Conservation (phyloP, 2,329 filamentous ascomycete species). For the Aspergillus intermedius region DNA sequence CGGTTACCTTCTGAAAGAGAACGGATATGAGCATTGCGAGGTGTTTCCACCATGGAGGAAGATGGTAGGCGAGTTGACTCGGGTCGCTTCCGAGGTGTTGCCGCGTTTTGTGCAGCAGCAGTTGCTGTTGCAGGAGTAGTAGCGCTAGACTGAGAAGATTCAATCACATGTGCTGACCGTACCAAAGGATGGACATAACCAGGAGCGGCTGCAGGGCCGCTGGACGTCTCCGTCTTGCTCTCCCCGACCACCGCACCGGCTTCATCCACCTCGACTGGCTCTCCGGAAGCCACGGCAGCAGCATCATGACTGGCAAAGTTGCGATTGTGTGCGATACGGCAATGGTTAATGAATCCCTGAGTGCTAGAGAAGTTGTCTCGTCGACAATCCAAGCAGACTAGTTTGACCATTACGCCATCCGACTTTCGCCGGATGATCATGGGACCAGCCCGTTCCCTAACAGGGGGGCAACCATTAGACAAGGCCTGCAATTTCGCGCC, state of each 20-base stretch:
- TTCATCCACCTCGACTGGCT: slow-evolving; percentile 68
- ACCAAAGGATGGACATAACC: slow-evolving; percentile 60
- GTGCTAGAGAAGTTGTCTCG: slow-evolving; percentile 91
- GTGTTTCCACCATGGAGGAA: slow-evolving; percentile 20
- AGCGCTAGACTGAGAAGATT: slow-evolving; percentile 5
- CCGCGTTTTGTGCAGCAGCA: slow-evolving; percentile 9
- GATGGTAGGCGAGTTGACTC: slow-evolving; percentile 5
- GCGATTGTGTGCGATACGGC: slow-evolving; percentile 86
- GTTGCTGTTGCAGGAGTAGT: slow-evolving; percentile 4
- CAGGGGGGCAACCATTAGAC: slow-evolving; percentile 62
- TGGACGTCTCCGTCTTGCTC: slow-evolving; percentile 22
- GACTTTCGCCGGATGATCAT: slow-evolving; percentile 75
- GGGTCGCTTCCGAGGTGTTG: slow-evolving; percentile 16
- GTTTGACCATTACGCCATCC: slow-evolving; percentile 79
- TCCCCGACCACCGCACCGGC: slow-evolving; percentile 42
- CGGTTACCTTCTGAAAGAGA: slow-evolving; percentile 1
- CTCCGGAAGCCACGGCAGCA: slow-evolving; percentile 80
- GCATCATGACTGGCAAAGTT: slow-evolving; percentile 96
- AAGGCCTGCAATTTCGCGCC: slow-evolving; percentile 63
- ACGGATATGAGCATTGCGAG: slow-evolving; percentile 8
- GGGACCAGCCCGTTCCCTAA: slow-evolving; percentile 76
- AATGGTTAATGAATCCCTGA: slow-evolving; percentile 99
- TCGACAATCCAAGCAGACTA: slow-evolving; percentile 82
- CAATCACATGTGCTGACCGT: slow-evolving; percentile 44
- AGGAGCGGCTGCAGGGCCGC: slow-evolving; percentile 17